Base-by-base conservation (phyloP, 495 filamentous ascomycete species). In the Penicillium crystallinum region DNA sequence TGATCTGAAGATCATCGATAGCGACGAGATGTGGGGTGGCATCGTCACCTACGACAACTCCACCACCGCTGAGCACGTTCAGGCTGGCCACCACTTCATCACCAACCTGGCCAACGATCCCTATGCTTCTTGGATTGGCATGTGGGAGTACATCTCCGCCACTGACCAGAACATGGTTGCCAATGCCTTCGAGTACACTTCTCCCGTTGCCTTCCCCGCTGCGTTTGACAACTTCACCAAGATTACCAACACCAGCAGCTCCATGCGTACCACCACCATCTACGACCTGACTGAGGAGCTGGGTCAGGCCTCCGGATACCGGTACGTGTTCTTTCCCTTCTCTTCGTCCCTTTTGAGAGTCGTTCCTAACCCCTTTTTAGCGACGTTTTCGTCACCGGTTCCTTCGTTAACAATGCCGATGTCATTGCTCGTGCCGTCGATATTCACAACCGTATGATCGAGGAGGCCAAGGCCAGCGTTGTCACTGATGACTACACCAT, bases 1-100 rank as follows among this genome's bases (percentile, higher is more conserved):
- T 44, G 72, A 80, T 33, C 47, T 80, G 17, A 47, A 43, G 12
- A 43, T 56, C 4, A 60, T 66, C 23, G 49, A 62, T 0, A 62
- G 64, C 35, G 67, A 64, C 6, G 40, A 59, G 2, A 33, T 80
- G 14, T 79, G 68, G 69, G 73, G 65, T 14, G 77, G 74, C 6
- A 5, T 51, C 36, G 48, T 66, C 8, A 33, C 14, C 15, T 53
- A 69, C 7, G 37, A 46, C 4, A 34, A 48, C 31, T 18, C 19
- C 11, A 53, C 37, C 15, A 47, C 15, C 15, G 19, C 53, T 6
- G 6, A 40, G 29, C 42, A 53, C 29, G 33, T 49, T 22, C 23
- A 11, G 10, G 55, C 50, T 18, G 35, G 44, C 1, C 39, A 49
- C 10, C 30, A 50, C 11, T 46, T 54, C 39, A 42, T 49, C 19